These are phyloP conservation scores for Pulveroboletus ravenelii DNA, from an alignment of 768 basidiomycete species.

Conservation along the genomic window DNA sequence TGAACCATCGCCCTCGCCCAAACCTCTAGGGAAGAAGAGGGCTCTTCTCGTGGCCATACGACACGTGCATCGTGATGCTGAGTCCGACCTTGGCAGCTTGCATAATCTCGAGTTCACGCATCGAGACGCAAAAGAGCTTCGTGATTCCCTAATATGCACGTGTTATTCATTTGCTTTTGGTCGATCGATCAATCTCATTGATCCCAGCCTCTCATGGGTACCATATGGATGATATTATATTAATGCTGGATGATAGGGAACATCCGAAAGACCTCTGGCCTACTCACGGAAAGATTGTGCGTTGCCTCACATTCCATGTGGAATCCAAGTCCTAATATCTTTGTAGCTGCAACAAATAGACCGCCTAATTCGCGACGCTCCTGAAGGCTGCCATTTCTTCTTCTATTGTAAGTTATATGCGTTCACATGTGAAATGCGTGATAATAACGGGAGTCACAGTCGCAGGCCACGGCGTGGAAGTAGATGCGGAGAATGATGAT, in stretches of 20 bases:
- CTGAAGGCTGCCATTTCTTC: constrained; percentile 44
- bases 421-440: background rate
- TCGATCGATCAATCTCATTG: background rate
- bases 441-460: constrained; percentile 1
- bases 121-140: constrained; percentile 14
- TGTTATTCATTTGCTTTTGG: background rate
- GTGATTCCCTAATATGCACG: constrained; percentile 17
- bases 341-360: constrained; percentile 37
- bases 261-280: constrained; percentile 35
- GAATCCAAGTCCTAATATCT: background rate
- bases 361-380: constrained; percentile 38
- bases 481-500: constrained; percentile 18
- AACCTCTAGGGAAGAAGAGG: constrained; percentile 6
- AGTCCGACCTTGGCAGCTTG: background rate
- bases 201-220: constrained; percentile 37
- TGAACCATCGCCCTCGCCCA: background rate
- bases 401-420: constrained; percentile 45
- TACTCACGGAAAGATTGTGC: constrained; percentile 42
- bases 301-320: constrained; percentile 2
- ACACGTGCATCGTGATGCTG: constrained; percentile 4
- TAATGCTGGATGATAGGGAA: constrained; percentile 37
- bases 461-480: constrained; percentile 22
- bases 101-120: constrained; percentile 16
- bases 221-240: constrained; percentile 34
- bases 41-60: constrained; percentile 20